Evolutionary conservation across 306 rosid species (phyloP).

Genomic region (Rosa persica): DNA sequence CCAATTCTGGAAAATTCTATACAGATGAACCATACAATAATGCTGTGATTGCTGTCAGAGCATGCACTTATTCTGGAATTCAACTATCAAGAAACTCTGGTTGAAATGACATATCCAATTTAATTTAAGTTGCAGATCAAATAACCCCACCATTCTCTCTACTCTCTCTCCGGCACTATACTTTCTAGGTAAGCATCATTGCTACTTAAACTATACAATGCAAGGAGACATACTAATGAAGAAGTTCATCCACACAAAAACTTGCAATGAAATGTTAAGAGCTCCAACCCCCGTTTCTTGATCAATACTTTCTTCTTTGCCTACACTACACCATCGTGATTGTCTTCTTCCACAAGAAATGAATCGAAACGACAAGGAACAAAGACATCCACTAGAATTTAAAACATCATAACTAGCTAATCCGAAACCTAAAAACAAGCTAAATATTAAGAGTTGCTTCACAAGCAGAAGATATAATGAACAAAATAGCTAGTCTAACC

Average conservation of each 20-base stretch:
- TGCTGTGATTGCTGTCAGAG: neutral
- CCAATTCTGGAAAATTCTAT: neutral
- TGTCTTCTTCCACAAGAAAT: neutral
- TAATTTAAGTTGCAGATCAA: neutral
- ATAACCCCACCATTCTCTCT: slow-evolving; percentile 4
- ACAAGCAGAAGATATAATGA: slow-evolving; percentile 33
- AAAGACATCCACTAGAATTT: slow-evolving; percentile 20
- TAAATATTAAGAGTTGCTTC: slow-evolving; percentile 9
- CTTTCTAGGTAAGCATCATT: neutral
- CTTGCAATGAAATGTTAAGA: slow-evolving; percentile 25
- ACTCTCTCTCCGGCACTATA: neutral
- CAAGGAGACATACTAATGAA: neutral
- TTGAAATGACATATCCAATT: neutral
- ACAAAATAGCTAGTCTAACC: slow-evolving; percentile 21
- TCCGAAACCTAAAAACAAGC: slow-evolving; percentile 11
- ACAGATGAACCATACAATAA: neutral
- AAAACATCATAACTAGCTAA: slow-evolving; percentile 13
- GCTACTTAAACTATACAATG: neutral
- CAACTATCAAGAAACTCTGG: neutral
- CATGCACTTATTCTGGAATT: neutral
- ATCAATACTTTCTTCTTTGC: slow-evolving; percentile 18
- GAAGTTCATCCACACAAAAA: neutral
- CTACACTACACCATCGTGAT: slow-evolving; percentile 29
- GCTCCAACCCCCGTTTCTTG: slow-evolving; percentile 30
- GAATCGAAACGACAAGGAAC: slow-evolving; percentile 19